Conservation (phyloP, 108 stramenopile genomes). For the Chaetoceros muelleri region DNA sequence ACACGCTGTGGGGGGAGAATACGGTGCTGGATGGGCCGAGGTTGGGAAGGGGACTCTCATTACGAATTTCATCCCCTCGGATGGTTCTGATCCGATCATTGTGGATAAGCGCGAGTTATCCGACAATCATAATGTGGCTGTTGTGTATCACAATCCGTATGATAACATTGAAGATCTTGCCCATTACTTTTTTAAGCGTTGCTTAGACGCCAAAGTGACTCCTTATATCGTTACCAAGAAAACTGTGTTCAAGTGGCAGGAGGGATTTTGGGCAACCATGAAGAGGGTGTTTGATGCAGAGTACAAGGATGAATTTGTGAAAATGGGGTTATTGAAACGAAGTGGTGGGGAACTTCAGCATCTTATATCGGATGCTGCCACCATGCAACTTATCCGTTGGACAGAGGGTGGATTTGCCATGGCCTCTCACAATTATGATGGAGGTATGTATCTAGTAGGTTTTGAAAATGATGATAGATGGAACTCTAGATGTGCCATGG, state of each 20-base stretch:
- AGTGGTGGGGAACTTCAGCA: conserved; percentile 89
- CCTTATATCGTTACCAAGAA: conserved; percentile 98
- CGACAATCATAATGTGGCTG: conserved; percentile 89
- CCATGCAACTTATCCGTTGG: conserved; percentile 97
- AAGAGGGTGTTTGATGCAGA: conserved; percentile 86
- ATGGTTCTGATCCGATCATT: conserved; percentile 72
- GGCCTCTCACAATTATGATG: conserved; percentile 98
- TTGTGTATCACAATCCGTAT: conserved; percentile 95
- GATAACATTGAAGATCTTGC: conserved; percentile 91
- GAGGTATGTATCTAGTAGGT: conserved; percentile 56
- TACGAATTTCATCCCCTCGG: conserved; percentile 85
- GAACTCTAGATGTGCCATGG: too few species aligned
- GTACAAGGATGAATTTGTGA: conserved; percentile 73
- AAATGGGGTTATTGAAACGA: conserved; percentile 76
- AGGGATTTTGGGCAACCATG: conserved; percentile 93
- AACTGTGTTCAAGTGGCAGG: conserved; percentile 99
- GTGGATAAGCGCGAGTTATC: conserved; percentile 91
- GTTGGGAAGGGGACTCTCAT: conserved; percentile 85
- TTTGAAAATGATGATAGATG: too few species aligned
- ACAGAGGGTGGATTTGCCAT: conserved; percentile 96
- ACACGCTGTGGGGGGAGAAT: conserved; percentile 97
- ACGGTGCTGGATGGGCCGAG: conserved; percentile 88
- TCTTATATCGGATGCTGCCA: conserved; percentile 95
- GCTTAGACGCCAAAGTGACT: conserved; percentile 79
- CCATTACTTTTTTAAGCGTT: conserved; percentile 89